Evolutionary conservation across 768 basidiomycete species (phyloP), one percentile per base, ranked within the genome.

Genomic region (Lepiota venenata): DNA sequence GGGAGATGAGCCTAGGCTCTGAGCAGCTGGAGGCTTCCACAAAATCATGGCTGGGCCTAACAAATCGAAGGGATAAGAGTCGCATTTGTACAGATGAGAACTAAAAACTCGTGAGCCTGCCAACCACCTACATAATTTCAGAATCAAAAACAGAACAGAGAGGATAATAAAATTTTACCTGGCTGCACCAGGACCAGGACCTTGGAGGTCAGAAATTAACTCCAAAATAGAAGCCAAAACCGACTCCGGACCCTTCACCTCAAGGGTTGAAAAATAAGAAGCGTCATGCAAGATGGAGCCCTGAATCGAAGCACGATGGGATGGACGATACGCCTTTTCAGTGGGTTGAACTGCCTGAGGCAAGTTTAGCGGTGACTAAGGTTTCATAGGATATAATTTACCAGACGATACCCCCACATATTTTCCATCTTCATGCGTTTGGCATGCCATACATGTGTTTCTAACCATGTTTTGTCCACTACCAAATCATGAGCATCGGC

Each of bases 371-470:
- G 14, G 2, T 16, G 0, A 18, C 25, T 5, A 14, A 42, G 47
- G 14, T 42, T 43, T 27, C 9, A 35, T 36, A n/a, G 1, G 20
- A 8, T 8, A 29, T 6, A 42, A 64, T 79, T 18, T 25, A 92
- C 93, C 50, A 99, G 74, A 60, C 92, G 79, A 66, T 92, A 93
- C 0, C 92, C 93, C 94, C 94, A 98, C 68, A 91, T 77, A 58
- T 85, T 86, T 60, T 86, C 80, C 96, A 98, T 98, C 57, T 87
- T 84, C 85, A 96, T 96, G 5, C 97, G 83, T 69, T 98, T 98
- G 1, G 94, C 91, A 62, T 98, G 96, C 93, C 94, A 98, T 16
- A 98, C 70, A 66, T 99, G 97, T 4, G 94, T 96, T 65, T 96
- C 93, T 0, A 99, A 82, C 96, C 96, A 98, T 11, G 79, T 73